These are phyloP conservation scores for Alternaria incomplexa DNA, from an alignment of 2,329 filamentous ascomycete species.

Conservation along the genomic window DNA sequence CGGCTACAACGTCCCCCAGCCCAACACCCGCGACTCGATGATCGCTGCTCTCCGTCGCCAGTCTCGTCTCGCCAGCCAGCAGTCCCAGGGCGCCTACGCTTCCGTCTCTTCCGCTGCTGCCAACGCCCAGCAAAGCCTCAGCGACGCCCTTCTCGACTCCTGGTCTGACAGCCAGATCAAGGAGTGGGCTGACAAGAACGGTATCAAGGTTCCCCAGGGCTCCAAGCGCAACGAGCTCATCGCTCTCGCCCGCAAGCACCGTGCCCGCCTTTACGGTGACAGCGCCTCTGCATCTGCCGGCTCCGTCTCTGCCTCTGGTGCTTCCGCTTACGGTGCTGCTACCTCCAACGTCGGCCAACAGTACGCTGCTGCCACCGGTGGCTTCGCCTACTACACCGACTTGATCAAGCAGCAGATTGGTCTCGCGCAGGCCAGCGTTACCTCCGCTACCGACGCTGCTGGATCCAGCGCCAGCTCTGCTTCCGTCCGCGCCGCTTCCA, in stretches of 20 bases:
- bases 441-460: conserved; percentile 70
- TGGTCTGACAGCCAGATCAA: conserved; percentile 93
- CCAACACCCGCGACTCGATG: conserved; percentile 81
- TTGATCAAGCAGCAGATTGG: conserved; percentile 55
- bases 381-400: conserved; percentile 48
- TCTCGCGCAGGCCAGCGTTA: conserved; percentile 61
- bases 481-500: conserved; percentile 14
- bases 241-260: conserved; percentile 87
- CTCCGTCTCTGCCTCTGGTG: conserved; percentile 48
- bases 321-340: conserved; percentile 65
- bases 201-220: conserved; percentile 87
- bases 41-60: conserved; percentile 91
- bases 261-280: conserved; percentile 73
- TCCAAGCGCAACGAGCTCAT: conserved; percentile 89
- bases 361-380: conserved; percentile 61
- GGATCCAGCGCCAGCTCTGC: conserved; percentile 31
- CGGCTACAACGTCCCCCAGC: conserved; percentile 85
- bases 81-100: conserved; percentile 60
- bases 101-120: conserved; percentile 55
- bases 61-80: conserved; percentile 77
- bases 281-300: conserved; percentile 54
- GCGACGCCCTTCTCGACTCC: conserved; percentile 82
- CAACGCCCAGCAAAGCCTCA: conserved; percentile 74
- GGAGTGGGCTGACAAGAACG: conserved; percentile 90
- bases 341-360: conserved; percentile 16